Base-by-base conservation (phyloP, 164 flowering plant species). In the Liquidambar formosana region DNA sequence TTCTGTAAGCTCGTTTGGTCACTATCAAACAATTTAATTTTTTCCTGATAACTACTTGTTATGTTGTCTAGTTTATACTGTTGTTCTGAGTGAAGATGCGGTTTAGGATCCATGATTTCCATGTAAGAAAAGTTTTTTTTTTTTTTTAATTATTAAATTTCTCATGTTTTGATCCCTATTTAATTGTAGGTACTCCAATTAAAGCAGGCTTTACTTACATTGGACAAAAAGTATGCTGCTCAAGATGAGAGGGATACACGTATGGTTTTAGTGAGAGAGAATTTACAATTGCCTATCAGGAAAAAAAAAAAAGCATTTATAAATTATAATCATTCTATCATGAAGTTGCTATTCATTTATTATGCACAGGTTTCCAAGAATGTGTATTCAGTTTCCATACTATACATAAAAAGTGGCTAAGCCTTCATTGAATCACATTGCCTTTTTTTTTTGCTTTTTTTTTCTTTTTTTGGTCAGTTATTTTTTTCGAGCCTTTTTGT, bases 161-260 rank as follows among this genome's bases (percentile, higher is more conserved):
- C 44, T 10, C 54, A 27, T 52, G 16, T 54, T 45, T 66, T 72
- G 10, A 52, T 23, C 52, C 26, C 45, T 63, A 66, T 28, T 33
- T 48, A 45, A 73, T 43, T 52, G 74, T 83, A 94, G 98, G 97
- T 88, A 26, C 76, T 77, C 25, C 79, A 71, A 60, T 41, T 90
- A 68, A 85, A 84, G 72, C 49, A 66, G 75, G 80, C 85, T 53
- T 79, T 94, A 38, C 76, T 71, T 27, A 78, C 75, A 41, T 65
- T 94, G 71, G 95, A 89, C 80, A 78, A 85, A 67, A 92, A 90
- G 71, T 92, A 88, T 81, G 92, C 95, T 53, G 87, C 86, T 59
- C 89, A 69, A 70, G 78, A 81, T 75, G 88, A 89, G 78, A 86
- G 80, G 73, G 83, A 79, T 21, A 84, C 88, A 83, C 73, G 98